Evolutionary conservation across 352 stramenopile genomes (phyloP), one percentile per base, ranked within the genome.

Genomic region (Globisporangium polare): DNA sequence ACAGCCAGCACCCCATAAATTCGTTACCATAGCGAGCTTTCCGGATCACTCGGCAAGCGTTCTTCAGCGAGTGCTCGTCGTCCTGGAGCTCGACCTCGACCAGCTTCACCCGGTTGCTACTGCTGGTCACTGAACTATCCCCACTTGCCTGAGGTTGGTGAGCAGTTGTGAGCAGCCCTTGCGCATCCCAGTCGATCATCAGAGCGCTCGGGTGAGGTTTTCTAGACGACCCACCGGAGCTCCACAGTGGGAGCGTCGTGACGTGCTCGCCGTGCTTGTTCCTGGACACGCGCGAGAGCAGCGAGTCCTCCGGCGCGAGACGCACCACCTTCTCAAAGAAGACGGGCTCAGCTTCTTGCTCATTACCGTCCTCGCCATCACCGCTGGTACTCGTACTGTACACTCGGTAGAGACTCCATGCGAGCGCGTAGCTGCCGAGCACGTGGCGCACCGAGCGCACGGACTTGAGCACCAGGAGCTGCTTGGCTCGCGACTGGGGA

Each of bases 381-480:
- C 15, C 35, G 10, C 17, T 39, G 51, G 10, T 13, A 31, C 22
- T 52, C 10, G 63, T 39, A 41, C 27, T 27, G 17, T 61, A 63
- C 63, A 67, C 63, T 13, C 58, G 67, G 69, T 74, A 92, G 4
- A 86, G 49, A 69, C 60, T 70, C 77, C 74, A 90, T 18, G 76
- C 64, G 9, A 91, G 61, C 55, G 78, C 82, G 62, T 92, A 92
- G 68, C 78, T 92, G 43, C 73, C 82, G 4, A 70, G 59, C 1
- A 67, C 57, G 27, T 80, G 70, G 4, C 85, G 82, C 45, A 88
- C 20, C 5, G 72, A 74, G 17, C 77, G 80, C 35, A 90, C 47
- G 22, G 78, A 72, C 62, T 78, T 72, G 49, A 88, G 56, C 29
- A 77, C 47, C 13, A 88, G 33, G 17, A 86, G 33, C 6, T 75